Evolutionary conservation across 345 rosid species (phyloP).

Genomic region (Euphorbia tirucalli): DNA sequence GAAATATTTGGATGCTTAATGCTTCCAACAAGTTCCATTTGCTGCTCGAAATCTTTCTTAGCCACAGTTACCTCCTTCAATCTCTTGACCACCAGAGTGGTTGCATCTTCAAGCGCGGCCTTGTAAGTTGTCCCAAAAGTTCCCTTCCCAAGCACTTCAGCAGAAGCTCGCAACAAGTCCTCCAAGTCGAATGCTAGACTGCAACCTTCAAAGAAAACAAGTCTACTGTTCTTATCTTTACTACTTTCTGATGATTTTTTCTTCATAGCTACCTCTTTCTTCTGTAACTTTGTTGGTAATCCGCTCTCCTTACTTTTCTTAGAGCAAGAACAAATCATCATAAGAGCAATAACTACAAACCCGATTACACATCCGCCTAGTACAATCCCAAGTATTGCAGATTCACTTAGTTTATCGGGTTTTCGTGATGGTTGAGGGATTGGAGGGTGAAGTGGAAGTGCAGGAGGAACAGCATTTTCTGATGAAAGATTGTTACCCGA

Average conservation of each 20-base stretch:
- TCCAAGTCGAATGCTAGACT: conserved; percentile 37
- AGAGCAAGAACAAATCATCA: conserved; percentile 21
- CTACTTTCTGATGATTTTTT: conserved; percentile 9
- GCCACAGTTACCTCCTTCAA: conserved; percentile 26
- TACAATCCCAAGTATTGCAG: conserved; percentile 29
- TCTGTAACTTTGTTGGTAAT: conserved; percentile 14
- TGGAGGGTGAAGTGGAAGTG: conserved; percentile 27
- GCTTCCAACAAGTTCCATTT: conserved; percentile 23
- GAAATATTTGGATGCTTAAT: conserved; percentile 26
- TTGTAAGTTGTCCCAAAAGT: conserved; percentile 30
- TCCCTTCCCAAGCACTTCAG: conserved; percentile 36
- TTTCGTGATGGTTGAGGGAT: conserved; percentile 21
- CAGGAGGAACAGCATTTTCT: conserved; percentile 22
- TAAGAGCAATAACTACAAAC: conserved; percentile 19
- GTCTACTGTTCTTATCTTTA: conserved; percentile 22
- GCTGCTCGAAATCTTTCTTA: conserved; percentile 31
- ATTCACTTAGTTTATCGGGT: conserved; percentile 15
- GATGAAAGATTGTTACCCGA: conserved; percentile 27
- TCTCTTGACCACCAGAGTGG: conserved; percentile 32
- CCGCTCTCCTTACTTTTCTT: conserved; percentile 10
- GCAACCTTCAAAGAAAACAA: conserved; percentile 33
- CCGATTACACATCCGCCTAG: conserved; percentile 20
- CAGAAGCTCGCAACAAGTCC: conserved; percentile 35
- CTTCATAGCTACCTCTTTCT: conserved; percentile 20
- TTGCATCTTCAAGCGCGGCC: conserved; percentile 35